phyloP scores from a whole-genome alignment of 257 asterid species.

The Scutellaria baicalensis region DNA sequence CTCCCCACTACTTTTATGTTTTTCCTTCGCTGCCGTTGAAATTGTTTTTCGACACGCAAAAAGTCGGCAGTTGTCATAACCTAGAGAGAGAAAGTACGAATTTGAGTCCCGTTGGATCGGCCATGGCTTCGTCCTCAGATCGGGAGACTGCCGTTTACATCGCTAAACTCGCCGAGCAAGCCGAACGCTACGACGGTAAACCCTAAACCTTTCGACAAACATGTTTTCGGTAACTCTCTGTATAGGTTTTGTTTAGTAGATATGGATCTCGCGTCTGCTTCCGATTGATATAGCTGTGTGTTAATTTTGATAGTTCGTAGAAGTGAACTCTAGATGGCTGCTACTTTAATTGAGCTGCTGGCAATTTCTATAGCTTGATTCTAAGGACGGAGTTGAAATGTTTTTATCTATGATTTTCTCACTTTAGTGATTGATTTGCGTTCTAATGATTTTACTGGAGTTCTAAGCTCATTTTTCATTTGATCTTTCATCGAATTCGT shows the following conservation, averaged over 20 bases:
- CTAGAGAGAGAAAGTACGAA: constrained; percentile 23
- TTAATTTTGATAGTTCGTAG: background rate
- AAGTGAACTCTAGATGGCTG: constrained; percentile 3
- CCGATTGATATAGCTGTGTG: background rate
- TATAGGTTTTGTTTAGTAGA: constrained; percentile 1
- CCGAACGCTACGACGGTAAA: constrained; percentile 54
- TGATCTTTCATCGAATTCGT: background rate
- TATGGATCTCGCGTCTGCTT: constrained; percentile 19
- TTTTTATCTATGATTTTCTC: background rate
- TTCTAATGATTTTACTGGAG: background rate
- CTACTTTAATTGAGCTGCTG: constrained; percentile 6
- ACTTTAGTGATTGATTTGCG: background rate
- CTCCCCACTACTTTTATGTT: background rate
- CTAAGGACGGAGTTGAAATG: background rate
- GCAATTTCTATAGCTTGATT: background rate
- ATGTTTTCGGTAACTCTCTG: constrained; percentile 1
- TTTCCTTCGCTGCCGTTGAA: constrained; percentile 6
- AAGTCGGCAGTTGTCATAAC: constrained; percentile 10
- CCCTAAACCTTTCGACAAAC: background rate
- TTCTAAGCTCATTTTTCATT: background rate
- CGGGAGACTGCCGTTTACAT: constrained; percentile 48
- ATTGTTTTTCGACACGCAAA: background rate
- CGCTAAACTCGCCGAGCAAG: constrained; percentile 58
- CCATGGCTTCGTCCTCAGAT: constrained; percentile 41
- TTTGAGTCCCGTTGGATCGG: constrained; percentile 16